Evolutionary conservation across 2,329 filamentous ascomycete genomes (phyloP).

Genomic region (Trichoderma atrobrunneum): DNA sequence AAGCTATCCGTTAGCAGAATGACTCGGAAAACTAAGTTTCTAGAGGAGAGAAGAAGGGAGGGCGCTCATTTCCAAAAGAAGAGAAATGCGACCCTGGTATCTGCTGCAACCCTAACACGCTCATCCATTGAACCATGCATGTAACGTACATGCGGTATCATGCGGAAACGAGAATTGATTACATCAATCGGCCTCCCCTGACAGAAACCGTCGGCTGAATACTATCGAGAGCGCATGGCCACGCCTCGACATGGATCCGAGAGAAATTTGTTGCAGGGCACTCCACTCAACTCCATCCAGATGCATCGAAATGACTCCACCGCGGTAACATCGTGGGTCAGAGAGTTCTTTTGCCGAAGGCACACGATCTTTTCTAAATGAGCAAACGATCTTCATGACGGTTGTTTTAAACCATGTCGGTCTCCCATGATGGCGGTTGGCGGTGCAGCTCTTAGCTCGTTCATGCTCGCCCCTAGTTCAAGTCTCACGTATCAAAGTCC

Average conservation of each 20-base stretch:
- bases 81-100: neutral
- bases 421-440: neutral
- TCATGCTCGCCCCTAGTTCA: neutral
- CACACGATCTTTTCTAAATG: neutral
- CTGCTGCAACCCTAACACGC: neutral
- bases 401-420: neutral
- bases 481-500: neutral
- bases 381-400: neutral
- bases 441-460: neutral
- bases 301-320: slow-evolving; percentile 1
- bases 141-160: neutral
- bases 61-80: neutral
- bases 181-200: neutral
- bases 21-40: neutral
- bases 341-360: neutral
- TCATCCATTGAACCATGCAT: neutral
- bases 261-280: neutral
- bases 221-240: neutral
- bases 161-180: too few species aligned
- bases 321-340: neutral
- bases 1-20: neutral
- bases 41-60: neutral
- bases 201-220: neutral
- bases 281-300: neutral
- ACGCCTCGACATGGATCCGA: neutral